phyloP scores from a whole-genome alignment of 106 monocot species.

The Phalaenopsis equestris region DNA sequence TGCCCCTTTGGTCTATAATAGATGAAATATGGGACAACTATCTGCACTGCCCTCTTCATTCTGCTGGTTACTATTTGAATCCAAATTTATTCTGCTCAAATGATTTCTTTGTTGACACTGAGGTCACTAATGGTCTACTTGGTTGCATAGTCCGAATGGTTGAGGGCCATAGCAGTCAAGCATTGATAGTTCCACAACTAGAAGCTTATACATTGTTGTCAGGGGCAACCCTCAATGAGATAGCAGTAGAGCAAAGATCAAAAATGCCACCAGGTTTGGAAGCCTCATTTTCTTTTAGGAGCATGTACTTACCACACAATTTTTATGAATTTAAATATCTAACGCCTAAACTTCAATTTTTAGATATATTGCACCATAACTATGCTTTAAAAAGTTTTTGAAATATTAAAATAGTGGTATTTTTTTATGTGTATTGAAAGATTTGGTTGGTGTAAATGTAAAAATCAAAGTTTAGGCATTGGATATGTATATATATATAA shows the following conservation, averaged over 20 bases:
- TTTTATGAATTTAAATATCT: too few relatives aligned
- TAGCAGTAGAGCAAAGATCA: slow-evolving; percentile 43
- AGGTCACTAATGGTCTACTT: slow-evolving; percentile 60
- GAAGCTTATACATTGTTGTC: slow-evolving; percentile 43
- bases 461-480: too few relatives aligned
- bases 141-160: slow-evolving; percentile 36
- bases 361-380: too few relatives aligned
- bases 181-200: slow-evolving; percentile 43
- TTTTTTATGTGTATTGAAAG: too few relatives aligned
- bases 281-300: slow-evolving; percentile 4
- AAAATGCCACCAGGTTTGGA: slow-evolving; percentile 53
- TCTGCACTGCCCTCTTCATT: slow-evolving; percentile 68
- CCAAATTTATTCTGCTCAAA: slow-evolving; percentile 55
- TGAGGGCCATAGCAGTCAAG: slow-evolving; percentile 28
- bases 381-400: too few relatives aligned
- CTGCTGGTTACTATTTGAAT: slow-evolving; percentile 67
- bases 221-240: slow-evolving; percentile 29
- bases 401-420: too few relatives aligned
- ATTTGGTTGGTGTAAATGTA: too few relatives aligned
- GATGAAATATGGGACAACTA: slow-evolving; percentile 73
- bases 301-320: too few relatives aligned
- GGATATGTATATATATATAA: too few relatives aligned
- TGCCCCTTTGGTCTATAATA: slow-evolving; percentile 46
- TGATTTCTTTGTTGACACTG: slow-evolving; percentile 50
- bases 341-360: too few relatives aligned